Base-by-base conservation (phyloP, 441 rosid species). In the Hura crepitans region DNA sequence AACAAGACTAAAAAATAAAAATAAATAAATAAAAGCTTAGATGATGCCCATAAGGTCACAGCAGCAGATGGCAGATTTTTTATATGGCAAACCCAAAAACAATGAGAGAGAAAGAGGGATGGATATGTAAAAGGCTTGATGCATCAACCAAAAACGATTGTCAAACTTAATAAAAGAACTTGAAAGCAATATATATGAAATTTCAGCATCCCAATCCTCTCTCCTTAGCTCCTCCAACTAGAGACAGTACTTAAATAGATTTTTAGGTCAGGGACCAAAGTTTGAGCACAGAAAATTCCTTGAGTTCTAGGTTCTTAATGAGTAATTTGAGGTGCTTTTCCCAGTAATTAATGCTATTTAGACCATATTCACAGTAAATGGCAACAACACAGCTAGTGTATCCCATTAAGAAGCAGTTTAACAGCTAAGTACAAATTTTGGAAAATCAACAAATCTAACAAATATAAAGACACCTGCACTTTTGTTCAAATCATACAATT, bases 41-140 rank as follows among this genome's bases (percentile, higher is more conserved):
- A 72, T 72, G 56, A 60, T 17, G 14, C 25, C 27, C 4, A 20
- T 27, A 2, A 22, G 50, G 67, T 20, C 17, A 53, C 2, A 33
- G 18, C 30, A 55, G 39, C 35, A 14, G 15, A 69, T 45, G 20
- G 55, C 39, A 64, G 25, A 64, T 43, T 35, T 43, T 63, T 63
- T 33, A 72, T 23, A 42, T 45, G 6, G 12, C 18, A 47, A 35
- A 54, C 15, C 31, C 30, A 13, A 65, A 17, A 25, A 25, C 27
- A 47, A 22, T 37, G 13, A 69, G 30, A 47, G 59, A 15, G n/a
- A 45, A 35, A 72, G 50, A 56, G 25, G 3, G 25, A 28, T 50
- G n/a, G n/a, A 1, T 12, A 47, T 27, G 42, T 15, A 2, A 60
- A 43, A 51, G 46, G 55, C 17, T 60, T 62, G 20, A 43, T 30